These are phyloP conservation scores for Ophiocordyceps australis DNA, from an alignment of 2,329 filamentous ascomycete genomes.

Conservation along the genomic window DNA sequence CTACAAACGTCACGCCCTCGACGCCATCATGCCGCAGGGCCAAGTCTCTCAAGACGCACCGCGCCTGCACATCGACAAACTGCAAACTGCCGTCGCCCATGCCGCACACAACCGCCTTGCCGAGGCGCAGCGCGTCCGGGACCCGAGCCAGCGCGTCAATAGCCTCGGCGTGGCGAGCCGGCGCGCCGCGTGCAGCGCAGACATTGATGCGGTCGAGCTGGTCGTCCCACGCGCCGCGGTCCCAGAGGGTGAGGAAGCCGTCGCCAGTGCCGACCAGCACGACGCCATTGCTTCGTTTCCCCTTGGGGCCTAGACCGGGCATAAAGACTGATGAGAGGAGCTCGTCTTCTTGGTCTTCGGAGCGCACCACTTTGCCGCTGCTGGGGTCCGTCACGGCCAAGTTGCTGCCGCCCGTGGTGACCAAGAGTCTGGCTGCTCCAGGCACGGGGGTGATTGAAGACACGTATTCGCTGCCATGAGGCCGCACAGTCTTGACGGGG, in stretches of 20 bases:
- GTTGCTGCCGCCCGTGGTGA: constrained; percentile 83
- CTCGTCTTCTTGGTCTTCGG: constrained; percentile 91
- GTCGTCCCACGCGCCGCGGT: constrained; percentile 87
- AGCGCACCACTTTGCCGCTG: constrained; percentile 69
- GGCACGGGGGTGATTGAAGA: constrained; percentile 76
- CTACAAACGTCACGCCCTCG: constrained; percentile 67
- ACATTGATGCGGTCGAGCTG: constrained; percentile 79
- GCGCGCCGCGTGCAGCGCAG: constrained; percentile 36
- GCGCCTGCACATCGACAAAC: constrained; percentile 57
- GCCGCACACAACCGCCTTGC: constrained; percentile 56
- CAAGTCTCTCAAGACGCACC: constrained; percentile 49
- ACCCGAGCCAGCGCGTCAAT: constrained; percentile 61
- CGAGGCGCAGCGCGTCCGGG: constrained; percentile 49
- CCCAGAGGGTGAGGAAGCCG: constrained; percentile 83
- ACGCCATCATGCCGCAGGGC: constrained; percentile 61
- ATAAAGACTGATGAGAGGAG: constrained; percentile 68
- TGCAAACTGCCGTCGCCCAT: constrained; percentile 64
- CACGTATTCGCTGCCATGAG: constrained; percentile 87
- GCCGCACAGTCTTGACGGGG: constrained; percentile 64
- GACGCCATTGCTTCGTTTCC: constrained; percentile 49
- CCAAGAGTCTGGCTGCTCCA: constrained; percentile 75
- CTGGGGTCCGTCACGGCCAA: constrained; percentile 79
- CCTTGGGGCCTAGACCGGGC: constrained; percentile 52
- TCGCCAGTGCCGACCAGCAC: constrained; percentile 58
- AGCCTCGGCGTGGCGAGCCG: constrained; percentile 63